Evolutionary conservation across 169 alveolate genomes (phyloP), one percentile per base, ranked within the genome.

Genomic region (Plasmodium berghei): DNA sequence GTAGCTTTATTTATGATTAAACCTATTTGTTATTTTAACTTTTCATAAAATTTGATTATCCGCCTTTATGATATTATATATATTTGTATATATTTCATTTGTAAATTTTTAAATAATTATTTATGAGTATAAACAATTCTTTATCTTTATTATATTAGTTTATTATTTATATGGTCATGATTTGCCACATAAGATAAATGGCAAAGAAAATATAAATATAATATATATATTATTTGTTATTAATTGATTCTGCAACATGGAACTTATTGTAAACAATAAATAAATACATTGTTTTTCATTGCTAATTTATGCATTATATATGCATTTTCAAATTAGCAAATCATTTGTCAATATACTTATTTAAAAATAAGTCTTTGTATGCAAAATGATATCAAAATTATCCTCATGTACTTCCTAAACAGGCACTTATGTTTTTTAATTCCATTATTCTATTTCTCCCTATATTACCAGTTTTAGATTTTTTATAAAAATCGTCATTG

Each of bases 241-340:
- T 34, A 4, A 5, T n/a, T 9, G 34, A 5, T 26, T 28, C 26
- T 73, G 9, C 12, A 62, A 24, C 70, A 40, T 1, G 20, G 12
- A 56, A 49, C 70, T 48, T 54, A 73, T 73, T 52, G 18, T 52
- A 3, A 4, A 20, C 46, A 69, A 22, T 46, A 26, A 61, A 52
- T 14, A 59, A 42, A 75, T 62, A 66, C 72, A 80, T 80, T 80
- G 67, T 80, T 80, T 64, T 55, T 80, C 90, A 80, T 80, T 67
- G 40, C 77, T 71, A 80, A 66, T 80, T 80, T 80, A 80, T 80
- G 67, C 90, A 80, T 70, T 54, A 24, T 24, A 24, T 75, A 10
- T 54, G 89, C 64, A 75, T 80, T 80, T 80, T 67, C 77, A 80
- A 80, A 80, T 80, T 80, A 71, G 72, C 90, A 80, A 80, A 80